Conservation (phyloP, 768 basidiomycete species). For the Trametes punicea region DNA sequence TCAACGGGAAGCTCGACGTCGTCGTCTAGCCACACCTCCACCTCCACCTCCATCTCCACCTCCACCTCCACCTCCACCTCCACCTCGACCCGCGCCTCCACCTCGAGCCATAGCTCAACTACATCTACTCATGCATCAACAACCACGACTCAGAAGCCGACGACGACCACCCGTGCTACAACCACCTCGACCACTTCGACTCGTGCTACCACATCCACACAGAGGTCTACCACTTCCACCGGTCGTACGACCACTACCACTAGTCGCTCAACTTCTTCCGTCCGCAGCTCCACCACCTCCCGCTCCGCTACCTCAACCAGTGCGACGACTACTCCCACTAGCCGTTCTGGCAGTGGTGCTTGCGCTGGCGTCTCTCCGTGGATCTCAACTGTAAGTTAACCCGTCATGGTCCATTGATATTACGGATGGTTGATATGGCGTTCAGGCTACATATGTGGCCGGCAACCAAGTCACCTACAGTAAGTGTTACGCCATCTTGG, state of each 20-base stretch:
- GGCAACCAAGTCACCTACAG: constrained; percentile 46
- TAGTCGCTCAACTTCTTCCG: constrained; percentile 25
- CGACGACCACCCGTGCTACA: constrained; percentile 18
- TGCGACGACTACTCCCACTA: constrained; percentile 4
- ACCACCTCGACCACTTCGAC: not conserved
- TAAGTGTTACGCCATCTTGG: constrained; percentile 23
- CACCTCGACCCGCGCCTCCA: not conserved
- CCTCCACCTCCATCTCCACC: constrained; percentile 23
- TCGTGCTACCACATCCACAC: constrained; percentile 26
- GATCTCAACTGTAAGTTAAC: constrained; percentile 37
- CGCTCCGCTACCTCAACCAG: constrained; percentile 26
- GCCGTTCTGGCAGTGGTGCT: constrained; percentile 30
- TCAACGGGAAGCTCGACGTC: constrained; percentile 18
- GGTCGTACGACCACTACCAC: constrained; percentile 20
- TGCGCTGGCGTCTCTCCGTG: constrained; percentile 50
- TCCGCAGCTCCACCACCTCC: constrained; percentile 19
- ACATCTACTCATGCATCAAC: not conserved
- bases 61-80: constrained; percentile 1
- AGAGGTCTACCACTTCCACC: constrained; percentile 15
- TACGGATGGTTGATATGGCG: not conserved
- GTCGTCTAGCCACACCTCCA: constrained; percentile 23
- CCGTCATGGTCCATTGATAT: not conserved
- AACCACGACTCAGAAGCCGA: not conserved
- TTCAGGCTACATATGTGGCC: constrained; percentile 43
- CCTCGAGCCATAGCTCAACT: not conserved